These are phyloP conservation scores for Leishmania lainsoni DNA, from an alignment of 208 protist species.

Conservation along the genomic window DNA sequence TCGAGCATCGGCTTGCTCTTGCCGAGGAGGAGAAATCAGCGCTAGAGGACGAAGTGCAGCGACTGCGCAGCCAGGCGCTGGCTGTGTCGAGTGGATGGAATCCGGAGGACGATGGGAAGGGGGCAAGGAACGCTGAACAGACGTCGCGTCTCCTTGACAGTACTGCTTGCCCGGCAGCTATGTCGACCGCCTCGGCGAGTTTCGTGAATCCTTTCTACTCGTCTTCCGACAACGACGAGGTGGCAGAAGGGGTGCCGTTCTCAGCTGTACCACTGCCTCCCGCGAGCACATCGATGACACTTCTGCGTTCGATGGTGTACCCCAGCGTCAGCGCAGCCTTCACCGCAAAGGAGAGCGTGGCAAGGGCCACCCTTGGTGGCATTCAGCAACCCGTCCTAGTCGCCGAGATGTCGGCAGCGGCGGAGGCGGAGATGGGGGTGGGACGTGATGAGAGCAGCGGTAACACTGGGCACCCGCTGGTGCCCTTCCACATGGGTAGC, in stretches of 20 bases:
- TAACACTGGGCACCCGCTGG: conserved; percentile 15
- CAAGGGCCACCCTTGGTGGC: background rate
- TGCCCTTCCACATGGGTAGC: conserved; percentile 14
- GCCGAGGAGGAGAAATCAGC: conserved; percentile 31
- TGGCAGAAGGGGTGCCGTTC: background rate
- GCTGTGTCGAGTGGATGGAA: background rate
- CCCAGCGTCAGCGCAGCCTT: background rate
- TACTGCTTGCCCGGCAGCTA: background rate
- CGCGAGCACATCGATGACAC: background rate
- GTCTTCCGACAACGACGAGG: background rate
- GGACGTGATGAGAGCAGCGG: background rate
- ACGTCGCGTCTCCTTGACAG: background rate
- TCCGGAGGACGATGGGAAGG: background rate
- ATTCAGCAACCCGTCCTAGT: background rate
- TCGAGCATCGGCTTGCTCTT: conserved; percentile 26
- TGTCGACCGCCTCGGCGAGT: background rate
- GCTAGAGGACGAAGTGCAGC: conserved; percentile 22
- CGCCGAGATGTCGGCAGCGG: background rate
- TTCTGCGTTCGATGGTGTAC: background rate
- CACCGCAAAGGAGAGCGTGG: background rate
- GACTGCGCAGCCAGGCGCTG: background rate
- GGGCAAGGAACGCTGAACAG: background rate
- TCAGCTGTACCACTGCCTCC: background rate
- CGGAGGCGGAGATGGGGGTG: background rate
- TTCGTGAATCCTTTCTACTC: background rate